Conservation (phyloP, 768 basidiomycete species). For the Mycena filopes region DNA sequence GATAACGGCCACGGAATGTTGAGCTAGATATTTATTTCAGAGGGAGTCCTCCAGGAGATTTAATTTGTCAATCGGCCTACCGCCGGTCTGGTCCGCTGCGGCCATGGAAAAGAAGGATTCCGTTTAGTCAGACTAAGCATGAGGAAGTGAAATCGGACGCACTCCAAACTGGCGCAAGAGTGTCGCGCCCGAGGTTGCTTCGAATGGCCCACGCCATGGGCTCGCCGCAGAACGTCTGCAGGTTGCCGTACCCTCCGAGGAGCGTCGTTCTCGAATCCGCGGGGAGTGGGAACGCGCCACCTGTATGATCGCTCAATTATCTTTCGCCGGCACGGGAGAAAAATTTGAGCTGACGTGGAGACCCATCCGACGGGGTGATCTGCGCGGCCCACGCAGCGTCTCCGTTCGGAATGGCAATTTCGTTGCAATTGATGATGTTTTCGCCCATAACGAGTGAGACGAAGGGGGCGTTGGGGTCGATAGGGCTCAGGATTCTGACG, state of each 20-base stretch:
- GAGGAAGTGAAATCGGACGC: slow-evolving; percentile 2
- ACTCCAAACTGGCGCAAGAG: slow-evolving; percentile 17
- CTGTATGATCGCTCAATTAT: slow-evolving; percentile 12
- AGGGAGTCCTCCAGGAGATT: slow-evolving; percentile 6
- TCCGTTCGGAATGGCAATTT: not conserved
- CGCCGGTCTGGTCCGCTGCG: slow-evolving; percentile 15
- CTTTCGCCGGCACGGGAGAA: no score
- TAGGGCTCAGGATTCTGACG: slow-evolving; percentile 20
- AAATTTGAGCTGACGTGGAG: slow-evolving; percentile 17
- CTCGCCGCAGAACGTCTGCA: slow-evolving; percentile 9
- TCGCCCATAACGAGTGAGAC: slow-evolving; percentile 9
- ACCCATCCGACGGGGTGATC: slow-evolving; percentile 16
- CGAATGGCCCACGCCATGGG: slow-evolving; percentile 16
- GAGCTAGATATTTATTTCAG: slow-evolving; percentile 8
- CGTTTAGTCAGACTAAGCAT: slow-evolving; percentile 1
- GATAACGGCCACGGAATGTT: slow-evolving; percentile 14
- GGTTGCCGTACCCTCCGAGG: slow-evolving; percentile 15
- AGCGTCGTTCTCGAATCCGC: slow-evolving; percentile 8
- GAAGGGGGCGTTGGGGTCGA: slow-evolving; percentile 13
- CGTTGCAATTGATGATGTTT: slow-evolving; percentile 11
- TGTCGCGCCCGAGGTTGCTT: slow-evolving; percentile 9
- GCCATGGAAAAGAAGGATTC: no score
- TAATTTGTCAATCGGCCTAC: slow-evolving; percentile 3
- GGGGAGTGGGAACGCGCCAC: slow-evolving; percentile 12
- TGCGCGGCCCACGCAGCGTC: slow-evolving; percentile 10